Evolutionary conservation across 2,329 filamentous ascomycete species (phyloP), one percentile per base, ranked within the genome.

Genomic region (Zymoseptoria tritici): DNA sequence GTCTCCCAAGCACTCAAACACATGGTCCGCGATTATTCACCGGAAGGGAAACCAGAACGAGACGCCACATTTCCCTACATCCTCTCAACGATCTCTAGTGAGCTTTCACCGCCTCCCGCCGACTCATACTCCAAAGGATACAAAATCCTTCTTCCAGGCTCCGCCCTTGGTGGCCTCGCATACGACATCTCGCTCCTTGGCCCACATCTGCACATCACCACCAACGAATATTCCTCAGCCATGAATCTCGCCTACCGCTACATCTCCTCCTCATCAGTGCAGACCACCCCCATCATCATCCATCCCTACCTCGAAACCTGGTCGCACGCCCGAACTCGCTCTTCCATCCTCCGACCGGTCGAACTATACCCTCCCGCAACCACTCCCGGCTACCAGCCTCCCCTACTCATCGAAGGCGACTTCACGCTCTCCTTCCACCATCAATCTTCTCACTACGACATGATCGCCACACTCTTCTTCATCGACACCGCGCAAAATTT

Each of bases 401-500:
- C 49, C 3, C 31, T 66, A 1, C 55, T 66, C 1, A 21, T 65
- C 9, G 63, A 60, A 56, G 63, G 64, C 19, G 62, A 67, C 21
- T 90, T 29, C 75, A 91, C 2, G 96, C 81, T 80, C 29, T 42
- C 24, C 50, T 26, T 52, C 9, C 16, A 26, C 20, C 80, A 85
- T 59, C 78, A 82, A 1, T 80, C 82, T 0, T 46, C 36, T n/a
- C 83, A 88, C 66, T 75, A 77, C 73, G 87, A 96, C 68, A 90
- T 87, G 0, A 89, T 97, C 1, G 86, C 89, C 0, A 89, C 88
- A 2, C 87, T 95, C 2, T 97, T 96, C 77, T 97, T 97, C 77
- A 86, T 97, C 59, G 93, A 97, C 73, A 97, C 93, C 1, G 92
- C 92, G 0, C 91, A 91, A 1, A 97, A 97, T 71, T 73, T 96